Evolutionary conservation across 208 protist species (phyloP), one percentile per base, ranked within the genome.

Genomic region (Acanthamoeba lenticulata): DNA sequence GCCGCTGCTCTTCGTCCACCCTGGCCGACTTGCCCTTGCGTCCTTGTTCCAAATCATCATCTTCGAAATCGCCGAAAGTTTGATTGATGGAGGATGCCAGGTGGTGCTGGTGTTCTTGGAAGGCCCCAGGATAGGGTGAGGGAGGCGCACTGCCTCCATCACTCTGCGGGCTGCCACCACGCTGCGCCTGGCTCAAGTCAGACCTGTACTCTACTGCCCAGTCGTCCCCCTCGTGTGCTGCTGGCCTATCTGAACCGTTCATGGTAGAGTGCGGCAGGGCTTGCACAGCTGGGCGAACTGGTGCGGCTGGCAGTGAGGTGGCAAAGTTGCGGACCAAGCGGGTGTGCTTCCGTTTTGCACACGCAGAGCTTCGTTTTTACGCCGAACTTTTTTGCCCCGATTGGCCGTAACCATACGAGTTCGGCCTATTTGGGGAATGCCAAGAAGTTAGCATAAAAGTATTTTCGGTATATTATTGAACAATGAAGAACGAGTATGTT

Each of bases 181-280:
- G 4, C 3, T 36, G 40, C 3, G 74, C 74, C 36, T 85, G 74
- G n/a, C 47, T 3, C n/a, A 85, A 42, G 27, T 85, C 74, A 1
- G 74, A 85, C 21, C 74, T 45, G 74, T 55, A 85, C 74, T 85
- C 74, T 17, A 85, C 74, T 4, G 74, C 27, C 74, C 74, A 85
- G 21, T 85, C 74, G 3, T 85, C 74, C 19, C 55, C 74, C 2
- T 6, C 19, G 27, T 55, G n/a, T 29, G 38, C 74, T 85, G 21
- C 42, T 55, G 74, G 17, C 5, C 15, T 42, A 9, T 15, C 29
- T 79, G 69, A 4, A n/a, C n/a, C 32, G 36, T 42, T 79, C 57
- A 7, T 7, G 13, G 13, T 67, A 5, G 15, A 21, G 5, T 21
- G 65, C 65, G 6, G 57, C 15, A 7, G 4, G 27, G 21, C 13